Base-by-base conservation (phyloP, 257 asterid genomes). In the Paraleonurus japonicus region DNA sequence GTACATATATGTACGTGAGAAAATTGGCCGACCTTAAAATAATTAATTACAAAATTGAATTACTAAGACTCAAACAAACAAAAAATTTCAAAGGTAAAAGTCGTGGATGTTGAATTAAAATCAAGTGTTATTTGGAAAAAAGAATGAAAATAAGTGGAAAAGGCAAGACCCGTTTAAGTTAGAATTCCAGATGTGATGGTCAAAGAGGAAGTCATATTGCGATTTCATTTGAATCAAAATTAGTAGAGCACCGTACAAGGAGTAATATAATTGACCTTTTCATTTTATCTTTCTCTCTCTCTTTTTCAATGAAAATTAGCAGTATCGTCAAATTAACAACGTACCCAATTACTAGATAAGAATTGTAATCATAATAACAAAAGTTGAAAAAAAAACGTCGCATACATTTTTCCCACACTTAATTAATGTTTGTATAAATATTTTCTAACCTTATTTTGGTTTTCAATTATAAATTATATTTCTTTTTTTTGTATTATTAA, bases 91-190 rank as follows among this genome's bases (percentile, higher is more conserved):
- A 45, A 19, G 39, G 76, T 71, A 32, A 48, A 71, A 35, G 77
- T 72, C 65, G n/a, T 63, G 66, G 39, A 13, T 43, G 75, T 70
- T 59, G 58, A 51, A 62, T 71, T 60, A 22, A 17, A 30, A 20
- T 33, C 16, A 54, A 15, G 27, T 27, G 24, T 28, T 47, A 72
- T 32, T 20, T 61, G 58, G 39, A 8, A 15, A 17, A 13, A 28
- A 65, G 67, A 64, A 73, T 1, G 48, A 24, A 22, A n/a, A 13
- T 7, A 13, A 66, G 69, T 66, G 63, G 11, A 67, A 15, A 37
- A 32, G 9, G 32, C 3, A 5, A 26, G 67, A 37, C 66, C 19
- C 22, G 19, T 20, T 33, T 35, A 15, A 8, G 43, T 69, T 69
- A 15, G 66, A 69, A 53, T 54, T 69, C 60, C 19, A 19, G 51